Base-by-base conservation (phyloP, 352 stramenopile genomes). In the Pythium myriotylum region DNA sequence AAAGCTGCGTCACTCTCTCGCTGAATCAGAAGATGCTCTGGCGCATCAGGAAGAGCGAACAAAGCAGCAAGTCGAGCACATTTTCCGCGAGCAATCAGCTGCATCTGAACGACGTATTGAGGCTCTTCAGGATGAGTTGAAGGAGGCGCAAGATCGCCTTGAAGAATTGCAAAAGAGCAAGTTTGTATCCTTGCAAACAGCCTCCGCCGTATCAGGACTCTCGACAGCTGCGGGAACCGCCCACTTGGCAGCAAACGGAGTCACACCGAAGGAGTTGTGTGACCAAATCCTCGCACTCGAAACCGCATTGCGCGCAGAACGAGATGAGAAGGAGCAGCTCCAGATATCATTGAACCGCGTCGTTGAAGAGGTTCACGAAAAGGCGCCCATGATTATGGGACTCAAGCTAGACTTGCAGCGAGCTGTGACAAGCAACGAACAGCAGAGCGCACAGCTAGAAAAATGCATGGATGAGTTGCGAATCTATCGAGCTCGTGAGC, bases 301-400 rank as follows among this genome's bases (percentile, higher is more conserved):
- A 67, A 84, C 96, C 58, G 77, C 85, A 7, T 73, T 97, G 13
- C 75, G 82, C 27, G 64, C 79, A 0, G 91, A 97, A 68, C 84
- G 77, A 37, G 77, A 75, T 2, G 83, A 93, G 41, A 96, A 94
- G 58, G 87, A 95, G 37, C 91, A 93, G 46, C 72, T 97, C 14
- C 86, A 98, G 65, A 70, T 97, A 24, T 89, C 94, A 46, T 84
- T 98, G 59, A 76, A 97, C 47, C 90, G 89, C 19, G 96, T 99
- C 47, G 74, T 97, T 35, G 84, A 88, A 51, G 95, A 98, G 60
- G 89, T 98, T 54, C 84, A 96, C 55, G 81, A 85, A 27, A 98
- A 96, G 65, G 91, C 92, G 5, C 94, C 96, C 1, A 74, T 95
- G 27, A 86, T 98, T 41, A 84, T 91, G 60, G 81, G 89, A 10